Base-by-base conservation (phyloP, 2,329 filamentous ascomycete genomes). In the Pseudogymnoascus pannorum region DNA sequence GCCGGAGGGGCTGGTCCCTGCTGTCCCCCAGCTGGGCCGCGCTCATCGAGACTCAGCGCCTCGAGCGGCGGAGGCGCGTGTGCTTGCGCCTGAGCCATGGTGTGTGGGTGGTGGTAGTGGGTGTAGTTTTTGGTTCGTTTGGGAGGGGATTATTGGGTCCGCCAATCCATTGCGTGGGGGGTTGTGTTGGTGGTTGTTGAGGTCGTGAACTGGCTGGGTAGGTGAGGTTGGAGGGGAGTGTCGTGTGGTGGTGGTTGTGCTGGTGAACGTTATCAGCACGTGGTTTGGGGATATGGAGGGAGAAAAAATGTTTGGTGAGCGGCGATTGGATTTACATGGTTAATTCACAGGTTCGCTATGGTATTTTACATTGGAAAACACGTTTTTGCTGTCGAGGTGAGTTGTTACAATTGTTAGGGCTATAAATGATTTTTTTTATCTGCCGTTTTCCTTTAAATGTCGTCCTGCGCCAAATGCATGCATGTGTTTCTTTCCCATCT, bases 1-100 rank as follows among this genome's bases (percentile, higher is more conserved):
- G 67, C 66, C 8, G 66, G 61, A 14, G 51, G 54, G 14, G 58
- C 62, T 16, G 62, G 64, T 48, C 63, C 66, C 57, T 64, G 65
- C 33, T n/a, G 26, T 18, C 24, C 22, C 12, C 40, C 40, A 14
- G 11, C 40, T 11, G 18, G 20, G 24, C 12, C 40, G 40, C 40
- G 40, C 40, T 42, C 40, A 1, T 44, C 40, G 40, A 44, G 40
- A 44, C 40, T 44, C 40, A 24, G 20, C 40, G 40, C 40, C 40
- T 44, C 40, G 20, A 44, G 40, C 40, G 40, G 40, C 40, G 40
- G 40, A 18, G 40, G 40, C 4, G 40, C 12, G 18, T 44, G 40
- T 44, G 40, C 40, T 44, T 44, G 40, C 40, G 40, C 40, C 20
- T 44, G 40, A 18, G 40, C 40, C 40, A 44, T 44, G 20, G 40